phyloP scores from a whole-genome alignment of 148 eudicot genomes.

The Simmondsia chinensis region DNA sequence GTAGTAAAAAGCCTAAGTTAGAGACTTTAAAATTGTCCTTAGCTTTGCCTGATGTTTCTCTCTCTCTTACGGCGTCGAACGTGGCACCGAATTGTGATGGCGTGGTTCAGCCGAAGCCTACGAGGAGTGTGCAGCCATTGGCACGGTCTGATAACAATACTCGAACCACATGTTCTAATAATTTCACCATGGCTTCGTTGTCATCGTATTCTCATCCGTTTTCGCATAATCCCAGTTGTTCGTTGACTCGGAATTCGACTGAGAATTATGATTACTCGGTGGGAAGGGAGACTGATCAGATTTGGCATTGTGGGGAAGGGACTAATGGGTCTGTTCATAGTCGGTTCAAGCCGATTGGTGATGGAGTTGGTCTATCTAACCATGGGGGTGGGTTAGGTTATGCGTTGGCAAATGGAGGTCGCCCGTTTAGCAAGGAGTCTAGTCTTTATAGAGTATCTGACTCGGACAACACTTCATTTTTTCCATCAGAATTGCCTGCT shows the following conservation, averaged over 20 bases:
- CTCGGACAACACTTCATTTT: constrained; percentile 57
- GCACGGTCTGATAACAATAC: constrained; percentile 41
- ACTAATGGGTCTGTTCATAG: constrained; percentile 92
- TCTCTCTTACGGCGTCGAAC: constrained; percentile 55
- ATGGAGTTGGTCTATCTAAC: constrained; percentile 48
- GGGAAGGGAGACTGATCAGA: constrained; percentile 58
- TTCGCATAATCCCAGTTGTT: constrained; percentile 88
- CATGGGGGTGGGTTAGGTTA: constrained; percentile 33
- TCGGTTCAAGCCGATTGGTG: constrained; percentile 76
- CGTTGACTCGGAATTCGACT: constrained; percentile 64
- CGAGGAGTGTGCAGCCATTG: constrained; percentile 44
- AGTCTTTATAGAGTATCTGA: constrained; percentile 36
- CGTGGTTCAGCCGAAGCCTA: constrained; percentile 17
- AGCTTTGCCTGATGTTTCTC: constrained; percentile 62
- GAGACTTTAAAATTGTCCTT: constrained; percentile 64
- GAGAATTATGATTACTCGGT: constrained; percentile 55
- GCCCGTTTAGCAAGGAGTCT: constrained; percentile 29
- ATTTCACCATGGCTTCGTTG: constrained; percentile 54
- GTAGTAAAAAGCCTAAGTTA: constrained; percentile 53
- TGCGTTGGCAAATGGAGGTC: constrained; percentile 35
- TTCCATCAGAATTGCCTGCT: constrained; percentile 73
- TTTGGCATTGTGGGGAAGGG: constrained; percentile 85
- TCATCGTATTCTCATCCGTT: constrained; percentile 60
- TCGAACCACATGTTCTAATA: constrained; percentile 55
- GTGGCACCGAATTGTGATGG: constrained; percentile 21